phyloP scores from a whole-genome alignment of 768 basidiomycete genomes.

The Holtermanniella nyarrowii region DNA sequence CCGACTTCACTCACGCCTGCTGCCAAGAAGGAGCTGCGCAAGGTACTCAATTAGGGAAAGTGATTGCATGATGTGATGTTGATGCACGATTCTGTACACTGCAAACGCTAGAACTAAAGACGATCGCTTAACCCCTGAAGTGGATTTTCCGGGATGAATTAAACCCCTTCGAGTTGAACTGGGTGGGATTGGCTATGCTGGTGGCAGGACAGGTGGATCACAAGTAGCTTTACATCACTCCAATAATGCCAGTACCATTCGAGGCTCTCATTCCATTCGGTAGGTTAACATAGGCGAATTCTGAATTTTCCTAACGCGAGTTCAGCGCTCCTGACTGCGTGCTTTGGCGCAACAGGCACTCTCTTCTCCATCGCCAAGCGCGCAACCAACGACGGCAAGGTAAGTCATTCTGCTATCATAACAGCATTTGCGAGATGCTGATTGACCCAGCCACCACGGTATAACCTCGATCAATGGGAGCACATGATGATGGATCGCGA shows the following conservation, averaged over 20 bases:
- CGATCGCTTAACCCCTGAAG: not conserved
- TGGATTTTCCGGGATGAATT: not conserved
- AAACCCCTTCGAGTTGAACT: not conserved
- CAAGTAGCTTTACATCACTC: not conserved
- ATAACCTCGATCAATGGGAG: conserved; percentile 81
- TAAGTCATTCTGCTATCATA: conserved; percentile 36
- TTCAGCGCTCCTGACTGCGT: conserved; percentile 66
- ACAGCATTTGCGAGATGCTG: not conserved
- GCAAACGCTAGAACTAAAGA: not conserved
- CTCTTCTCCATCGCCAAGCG: conserved; percentile 66
- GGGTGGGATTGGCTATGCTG: not conserved
- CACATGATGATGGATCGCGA: conserved; percentile 94
- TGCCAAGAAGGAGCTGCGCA: conserved; percentile 72
- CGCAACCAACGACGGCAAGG: conserved; percentile 85
- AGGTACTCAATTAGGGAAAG: conserved; percentile 44
- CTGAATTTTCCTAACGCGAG: not conserved
- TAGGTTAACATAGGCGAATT: not conserved
- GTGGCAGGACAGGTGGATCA: too few relatives aligned
- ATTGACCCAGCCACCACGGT: conserved; percentile 59
- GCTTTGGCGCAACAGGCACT: conserved; percentile 88
- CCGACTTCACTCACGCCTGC: conserved; percentile 60
- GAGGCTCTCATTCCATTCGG: not conserved
- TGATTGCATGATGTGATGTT: not conserved
- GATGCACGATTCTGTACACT: not conserved
- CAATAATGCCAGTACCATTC: not conserved